These are phyloP conservation scores for Zygosaccharomyces pseudobailii DNA, from an alignment of 1,139 yeast species.

Conservation along the genomic window DNA sequence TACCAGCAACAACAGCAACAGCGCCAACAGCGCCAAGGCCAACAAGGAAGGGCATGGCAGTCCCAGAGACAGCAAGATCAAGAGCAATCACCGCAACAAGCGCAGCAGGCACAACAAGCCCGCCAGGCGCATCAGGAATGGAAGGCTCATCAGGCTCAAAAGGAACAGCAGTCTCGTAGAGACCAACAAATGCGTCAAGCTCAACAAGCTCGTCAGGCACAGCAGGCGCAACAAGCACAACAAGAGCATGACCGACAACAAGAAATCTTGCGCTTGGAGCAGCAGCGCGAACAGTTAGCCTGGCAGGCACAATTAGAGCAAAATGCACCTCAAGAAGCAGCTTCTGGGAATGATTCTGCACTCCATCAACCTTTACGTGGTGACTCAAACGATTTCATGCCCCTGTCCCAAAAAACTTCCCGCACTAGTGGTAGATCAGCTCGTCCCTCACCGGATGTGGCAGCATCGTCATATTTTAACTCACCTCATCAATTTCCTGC, in stretches of 20 bases:
- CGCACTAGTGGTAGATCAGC: not conserved
- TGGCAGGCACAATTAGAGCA: not conserved
- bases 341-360: not conserved
- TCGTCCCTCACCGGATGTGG: not conserved
- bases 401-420: not conserved
- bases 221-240: not conserved
- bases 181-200: constrained; percentile 1
- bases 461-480: not conserved
- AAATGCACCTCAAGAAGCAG: not conserved
- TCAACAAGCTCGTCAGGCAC: constrained; percentile 2
- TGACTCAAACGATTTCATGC: not conserved
- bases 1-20: constrained; percentile 11
- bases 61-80: constrained; percentile 10
- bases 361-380: not conserved
- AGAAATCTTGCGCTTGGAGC: not conserved
- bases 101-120: constrained; percentile 1
- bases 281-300: not conserved
- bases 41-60: constrained; percentile 1
- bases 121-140: constrained; percentile 1
- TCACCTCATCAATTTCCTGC: not conserved
- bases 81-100: not conserved
- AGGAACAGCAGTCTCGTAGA: not conserved
- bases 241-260: not conserved
- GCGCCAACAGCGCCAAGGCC: constrained; percentile 1
- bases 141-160: not conserved